Evolutionary conservation across 2,329 filamentous ascomycete genomes (phyloP).

Genomic region (Fusarium citri): DNA sequence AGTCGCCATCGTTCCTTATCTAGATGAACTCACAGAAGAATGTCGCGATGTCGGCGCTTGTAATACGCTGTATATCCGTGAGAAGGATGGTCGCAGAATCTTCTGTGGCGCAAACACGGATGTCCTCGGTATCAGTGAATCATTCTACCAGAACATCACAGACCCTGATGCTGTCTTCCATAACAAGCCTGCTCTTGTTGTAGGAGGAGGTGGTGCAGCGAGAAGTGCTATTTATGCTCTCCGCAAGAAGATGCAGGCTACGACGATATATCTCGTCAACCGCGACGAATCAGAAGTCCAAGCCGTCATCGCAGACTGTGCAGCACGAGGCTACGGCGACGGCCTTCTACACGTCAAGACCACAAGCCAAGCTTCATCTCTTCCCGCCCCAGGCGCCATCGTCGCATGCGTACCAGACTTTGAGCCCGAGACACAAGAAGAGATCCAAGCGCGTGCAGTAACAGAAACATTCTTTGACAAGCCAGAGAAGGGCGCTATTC

Average conservation of each 20-base stretch:
- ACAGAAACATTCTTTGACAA: slow-evolving; percentile 60
- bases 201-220: slow-evolving; percentile 84
- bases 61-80: slow-evolving; percentile 79
- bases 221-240: slow-evolving; percentile 81
- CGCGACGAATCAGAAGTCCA: slow-evolving; percentile 75
- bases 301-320: slow-evolving; percentile 74
- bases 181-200: slow-evolving; percentile 74
- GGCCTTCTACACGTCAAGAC: slow-evolving; percentile 71
- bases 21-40: slow-evolving; percentile 80
- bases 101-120: slow-evolving; percentile 85
- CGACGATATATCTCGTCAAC: slow-evolving; percentile 81
- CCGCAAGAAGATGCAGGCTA: slow-evolving; percentile 74
- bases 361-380: slow-evolving; percentile 66
- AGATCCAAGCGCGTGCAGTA: slow-evolving; percentile 69
- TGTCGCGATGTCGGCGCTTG: slow-evolving; percentile 79
- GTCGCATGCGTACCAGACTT: slow-evolving; percentile 83
- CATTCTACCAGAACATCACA: slow-evolving; percentile 69
- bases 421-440: slow-evolving; percentile 72
- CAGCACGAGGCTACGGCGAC: slow-evolving; percentile 67
- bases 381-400: slow-evolving; percentile 73
- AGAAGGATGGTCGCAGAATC: slow-evolving; percentile 60
- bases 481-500: slow-evolving; percentile 72
- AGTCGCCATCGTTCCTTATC: slow-evolving; percentile 76
- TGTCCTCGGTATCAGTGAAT: slow-evolving; percentile 80
- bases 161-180: slow-evolving; percentile 61